phyloP scores from a whole-genome alignment of 208 protist species.

The Acanthamoeba triangularis region DNA sequence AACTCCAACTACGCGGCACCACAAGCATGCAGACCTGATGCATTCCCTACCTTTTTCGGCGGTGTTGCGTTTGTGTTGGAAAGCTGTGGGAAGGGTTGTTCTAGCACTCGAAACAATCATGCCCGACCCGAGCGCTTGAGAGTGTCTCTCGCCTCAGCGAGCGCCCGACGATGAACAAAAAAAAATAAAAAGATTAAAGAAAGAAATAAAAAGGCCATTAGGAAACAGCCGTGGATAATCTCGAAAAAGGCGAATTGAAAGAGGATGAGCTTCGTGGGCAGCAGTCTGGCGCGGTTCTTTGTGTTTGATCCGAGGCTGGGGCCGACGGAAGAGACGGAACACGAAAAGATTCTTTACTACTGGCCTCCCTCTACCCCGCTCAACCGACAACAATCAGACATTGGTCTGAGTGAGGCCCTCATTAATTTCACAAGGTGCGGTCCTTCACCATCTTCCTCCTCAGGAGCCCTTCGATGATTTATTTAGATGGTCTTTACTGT shows the following conservation, averaged over 20 bases:
- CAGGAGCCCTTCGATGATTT: neutral
- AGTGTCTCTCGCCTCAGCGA: too few relatives aligned
- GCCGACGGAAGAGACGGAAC: slow-evolving; percentile 83
- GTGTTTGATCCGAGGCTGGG: slow-evolving; percentile 86
- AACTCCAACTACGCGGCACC: neutral
- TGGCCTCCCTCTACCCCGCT: slow-evolving; percentile 77
- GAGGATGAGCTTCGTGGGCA: neutral
- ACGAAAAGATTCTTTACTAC: slow-evolving; percentile 87
- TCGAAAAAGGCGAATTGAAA: too few relatives aligned
- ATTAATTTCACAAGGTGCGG: slow-evolving; percentile 84
- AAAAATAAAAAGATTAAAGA: too few relatives aligned
- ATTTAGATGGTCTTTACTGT: neutral
- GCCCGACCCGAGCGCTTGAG: too few relatives aligned
- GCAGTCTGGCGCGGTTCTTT: slow-evolving; percentile 75
- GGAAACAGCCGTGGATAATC: too few relatives aligned
- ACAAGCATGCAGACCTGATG: slow-evolving; percentile 2
- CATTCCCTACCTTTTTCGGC: neutral
- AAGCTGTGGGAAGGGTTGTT: too few relatives aligned
- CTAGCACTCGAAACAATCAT: too few relatives aligned
- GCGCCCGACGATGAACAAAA: too few relatives aligned
- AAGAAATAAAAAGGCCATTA: too few relatives aligned
- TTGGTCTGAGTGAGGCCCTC: slow-evolving; percentile 87
- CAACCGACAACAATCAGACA: slow-evolving; percentile 79
- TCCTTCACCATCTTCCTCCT: neutral
- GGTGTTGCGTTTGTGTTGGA: too few relatives aligned